A percentile compares a stretch with the other conserved stretches of the same genome.
Evolutionary conservation across 257 asterid genomes (phyloP).

Genomic region (Primulina tabacum): DNA sequence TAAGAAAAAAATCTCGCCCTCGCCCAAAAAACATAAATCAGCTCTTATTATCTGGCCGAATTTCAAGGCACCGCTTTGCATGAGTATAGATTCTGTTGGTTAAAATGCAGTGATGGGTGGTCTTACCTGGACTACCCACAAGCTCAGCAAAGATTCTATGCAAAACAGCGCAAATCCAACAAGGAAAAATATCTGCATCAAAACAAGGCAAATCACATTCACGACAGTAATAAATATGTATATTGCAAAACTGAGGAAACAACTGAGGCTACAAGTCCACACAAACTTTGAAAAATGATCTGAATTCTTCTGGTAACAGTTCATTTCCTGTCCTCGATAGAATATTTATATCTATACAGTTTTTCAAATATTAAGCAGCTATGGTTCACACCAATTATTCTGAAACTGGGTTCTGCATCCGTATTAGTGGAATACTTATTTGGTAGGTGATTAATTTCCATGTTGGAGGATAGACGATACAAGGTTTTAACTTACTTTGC

Average conservation of each 20-base stretch:
- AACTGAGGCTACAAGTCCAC: not conserved
- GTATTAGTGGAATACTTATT: not conserved
- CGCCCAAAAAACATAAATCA: too few relatives aligned
- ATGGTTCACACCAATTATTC: not conserved
- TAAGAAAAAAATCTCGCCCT: too few relatives aligned
- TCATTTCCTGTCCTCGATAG: not conserved
- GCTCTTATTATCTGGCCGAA: too few relatives aligned
- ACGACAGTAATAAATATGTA: not conserved
- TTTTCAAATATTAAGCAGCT: not conserved
- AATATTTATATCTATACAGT: not conserved
- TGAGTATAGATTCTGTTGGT: not conserved
- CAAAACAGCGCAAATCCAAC: constrained; percentile 52
- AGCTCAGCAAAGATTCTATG: constrained; percentile 47
- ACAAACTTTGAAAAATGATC: not conserved
- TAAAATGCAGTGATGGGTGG: constrained; percentile 2
- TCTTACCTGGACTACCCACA: constrained; percentile 57
- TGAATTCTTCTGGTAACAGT: not conserved
- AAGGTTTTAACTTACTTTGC: not conserved
- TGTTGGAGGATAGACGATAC: not conserved
- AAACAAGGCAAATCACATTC: not conserved
- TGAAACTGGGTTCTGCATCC: not conserved
- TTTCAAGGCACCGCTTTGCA: not conserved
- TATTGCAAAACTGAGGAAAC: not conserved
- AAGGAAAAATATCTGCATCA: constrained; percentile 45
- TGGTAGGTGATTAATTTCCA: not conserved